Conservation (phyloP, 148 eudicot species). For the Linanthus parryae region DNA sequence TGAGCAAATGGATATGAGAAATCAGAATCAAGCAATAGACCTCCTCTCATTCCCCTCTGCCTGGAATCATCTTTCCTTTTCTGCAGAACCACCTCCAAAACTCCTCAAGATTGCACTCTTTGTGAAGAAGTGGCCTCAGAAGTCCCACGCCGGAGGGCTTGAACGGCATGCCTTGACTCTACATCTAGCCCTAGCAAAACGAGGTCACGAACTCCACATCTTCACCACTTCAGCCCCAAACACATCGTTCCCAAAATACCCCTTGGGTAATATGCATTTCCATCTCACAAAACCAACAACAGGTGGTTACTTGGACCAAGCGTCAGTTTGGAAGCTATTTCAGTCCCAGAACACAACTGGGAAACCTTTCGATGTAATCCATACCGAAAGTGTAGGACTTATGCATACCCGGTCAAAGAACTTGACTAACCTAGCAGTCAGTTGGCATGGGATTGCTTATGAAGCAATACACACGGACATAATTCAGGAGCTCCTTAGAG, state of each 20-base stretch:
- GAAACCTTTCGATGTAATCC: constrained; percentile 39
- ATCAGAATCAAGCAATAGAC: constrained; percentile 8
- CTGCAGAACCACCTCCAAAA: constrained; percentile 24
- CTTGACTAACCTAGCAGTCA: constrained; percentile 33
- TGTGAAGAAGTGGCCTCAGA: constrained; percentile 47
- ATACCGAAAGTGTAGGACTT: constrained; percentile 45
- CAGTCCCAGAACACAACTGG: constrained; percentile 27
- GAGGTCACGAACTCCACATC: constrained; percentile 46
- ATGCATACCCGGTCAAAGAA: constrained; percentile 29
- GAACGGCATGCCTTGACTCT: constrained; percentile 49
- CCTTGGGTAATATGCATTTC: constrained; percentile 22
- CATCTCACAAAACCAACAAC: constrained; percentile 35
- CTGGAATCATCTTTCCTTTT: constrained; percentile 37
- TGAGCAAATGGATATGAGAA: background rate
- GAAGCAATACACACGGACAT: constrained; percentile 45
- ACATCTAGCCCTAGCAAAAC: constrained; percentile 36
- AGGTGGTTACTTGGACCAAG: constrained; percentile 39
- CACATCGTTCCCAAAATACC: constrained; percentile 22
- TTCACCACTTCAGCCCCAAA: constrained; percentile 36
- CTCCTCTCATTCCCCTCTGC: constrained; percentile 29
- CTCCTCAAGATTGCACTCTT: constrained; percentile 43
- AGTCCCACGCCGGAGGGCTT: constrained; percentile 38
- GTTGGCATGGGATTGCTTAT: constrained; percentile 57
- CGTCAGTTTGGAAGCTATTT: constrained; percentile 36
- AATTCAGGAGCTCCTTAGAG: constrained; percentile 34